phyloP scores from a whole-genome alignment of 352 stramenopile genomes.

The Halophytophthora polymorphica region DNA sequence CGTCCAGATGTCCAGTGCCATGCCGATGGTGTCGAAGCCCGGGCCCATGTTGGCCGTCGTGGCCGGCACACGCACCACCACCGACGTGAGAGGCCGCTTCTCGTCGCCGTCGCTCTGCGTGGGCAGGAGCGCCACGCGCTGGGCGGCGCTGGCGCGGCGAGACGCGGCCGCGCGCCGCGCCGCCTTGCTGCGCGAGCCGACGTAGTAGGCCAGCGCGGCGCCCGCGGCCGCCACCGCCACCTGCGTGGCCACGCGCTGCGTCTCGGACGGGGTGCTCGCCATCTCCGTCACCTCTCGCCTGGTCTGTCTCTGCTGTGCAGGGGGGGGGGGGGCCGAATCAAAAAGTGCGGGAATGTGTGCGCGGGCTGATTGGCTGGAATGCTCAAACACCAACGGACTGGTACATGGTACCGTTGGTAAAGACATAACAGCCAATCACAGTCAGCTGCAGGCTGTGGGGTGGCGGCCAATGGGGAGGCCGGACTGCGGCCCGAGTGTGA shows the following conservation, averaged over 20 bases:
- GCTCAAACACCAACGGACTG: no score
- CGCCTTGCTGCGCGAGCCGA: conserved; percentile 50
- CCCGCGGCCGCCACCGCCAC: conserved; percentile 53
- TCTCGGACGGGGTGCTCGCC: conserved; percentile 14
- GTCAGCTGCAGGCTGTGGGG: no score
- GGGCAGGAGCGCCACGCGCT: conserved; percentile 15
- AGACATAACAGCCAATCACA: no score
- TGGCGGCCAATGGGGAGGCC: no score
- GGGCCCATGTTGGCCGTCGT: conserved; percentile 98
- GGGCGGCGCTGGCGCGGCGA: conserved; percentile 16
- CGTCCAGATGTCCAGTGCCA: conserved; percentile 99
- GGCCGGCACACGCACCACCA: conserved; percentile 97
- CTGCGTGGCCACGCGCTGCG: conserved; percentile 41
- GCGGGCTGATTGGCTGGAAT: conserved; percentile 3
- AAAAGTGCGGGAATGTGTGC: no score
- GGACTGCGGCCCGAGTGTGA: no score
- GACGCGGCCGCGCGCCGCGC: conserved; percentile 22
- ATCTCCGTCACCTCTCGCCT: conserved; percentile 3
- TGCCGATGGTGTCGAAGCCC: conserved; percentile 97
- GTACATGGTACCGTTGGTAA: no score
- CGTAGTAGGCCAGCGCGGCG: conserved; percentile 58
- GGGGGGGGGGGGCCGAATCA: neutral
- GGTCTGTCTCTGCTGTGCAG: neutral
- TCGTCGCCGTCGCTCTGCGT: conserved; percentile 27
- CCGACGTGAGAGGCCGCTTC: conserved; percentile 67